Percentiles rank a stretch among this genome's conserved stretches.
Evolutionary conservation across 768 basidiomycete species (phyloP).

Genomic region (Kwoniella pini): DNA sequence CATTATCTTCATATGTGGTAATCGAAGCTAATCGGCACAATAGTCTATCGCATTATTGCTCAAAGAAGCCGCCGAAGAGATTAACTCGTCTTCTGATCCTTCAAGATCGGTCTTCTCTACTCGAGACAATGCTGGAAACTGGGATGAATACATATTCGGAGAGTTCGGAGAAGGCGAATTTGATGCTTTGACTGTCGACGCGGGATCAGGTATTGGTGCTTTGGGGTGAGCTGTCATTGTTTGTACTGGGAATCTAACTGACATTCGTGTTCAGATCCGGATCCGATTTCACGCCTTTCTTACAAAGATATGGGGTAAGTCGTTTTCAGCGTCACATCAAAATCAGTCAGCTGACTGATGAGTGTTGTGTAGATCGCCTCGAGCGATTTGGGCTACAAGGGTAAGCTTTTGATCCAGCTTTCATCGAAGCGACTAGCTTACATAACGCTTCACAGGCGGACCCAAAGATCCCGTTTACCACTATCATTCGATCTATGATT

Average conservation of each 20-base stretch:
- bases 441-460: slow-evolving; percentile 9
- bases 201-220: slow-evolving; percentile 58
- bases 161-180: slow-evolving; percentile 19
- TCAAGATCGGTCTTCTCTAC: slow-evolving; percentile 79
- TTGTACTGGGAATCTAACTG: neutral
- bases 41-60: slow-evolving; percentile 74
- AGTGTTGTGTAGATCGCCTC: slow-evolving; percentile 44
- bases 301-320: slow-evolving; percentile 72
- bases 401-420: slow-evolving; percentile 19
- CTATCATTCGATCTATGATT: slow-evolving; percentile 75
- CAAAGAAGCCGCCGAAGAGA: slow-evolving; percentile 65
- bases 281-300: slow-evolving; percentile 88
- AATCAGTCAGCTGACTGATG: neutral
- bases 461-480: slow-evolving; percentile 63
- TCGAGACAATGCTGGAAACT: slow-evolving; percentile 63
- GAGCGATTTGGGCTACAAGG: slow-evolving; percentile 49
- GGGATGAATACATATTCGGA: slow-evolving; percentile 46
- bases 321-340: neutral
- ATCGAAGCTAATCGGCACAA: neutral
- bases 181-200: slow-evolving; percentile 28
- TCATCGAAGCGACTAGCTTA: neutral
- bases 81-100: slow-evolving; percentile 70
- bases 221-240: slow-evolving; percentile 60
- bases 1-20: neutral
- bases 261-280: slow-evolving; percentile 59